Conservation (phyloP, 495 filamentous ascomycete species). For the Xylaria intraflava region DNA sequence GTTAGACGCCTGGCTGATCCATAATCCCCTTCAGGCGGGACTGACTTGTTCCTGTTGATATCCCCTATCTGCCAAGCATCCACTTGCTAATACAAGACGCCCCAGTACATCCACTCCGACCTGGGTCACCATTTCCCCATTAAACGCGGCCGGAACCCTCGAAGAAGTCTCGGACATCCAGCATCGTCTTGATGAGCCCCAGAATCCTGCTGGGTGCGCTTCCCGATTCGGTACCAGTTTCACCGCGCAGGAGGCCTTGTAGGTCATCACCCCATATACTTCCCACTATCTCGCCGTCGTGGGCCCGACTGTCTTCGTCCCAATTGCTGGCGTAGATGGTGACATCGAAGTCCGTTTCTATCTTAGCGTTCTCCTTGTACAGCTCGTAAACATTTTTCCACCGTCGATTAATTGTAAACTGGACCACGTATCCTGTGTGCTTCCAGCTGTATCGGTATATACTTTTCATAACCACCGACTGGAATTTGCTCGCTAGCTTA, state of each 20-base stretch:
- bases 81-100: not conserved
- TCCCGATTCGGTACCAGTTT: not conserved
- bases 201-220: conserved; percentile 15
- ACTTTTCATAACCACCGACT: conserved; percentile 43
- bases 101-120: not conserved
- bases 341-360: conserved; percentile 36
- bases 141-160: not conserved
- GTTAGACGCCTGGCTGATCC: not conserved
- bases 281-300: conserved; percentile 16
- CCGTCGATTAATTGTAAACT: conserved; percentile 50
- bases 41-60: not conserved
- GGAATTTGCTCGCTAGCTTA: conserved; percentile 13
- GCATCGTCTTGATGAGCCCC: conserved; percentile 23
- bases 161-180: conserved; percentile 21
- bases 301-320: conserved; percentile 33
- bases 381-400: conserved; percentile 31
- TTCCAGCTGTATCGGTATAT: conserved; percentile 43
- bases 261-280: conserved; percentile 38
- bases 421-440: conserved; percentile 45
- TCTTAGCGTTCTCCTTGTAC: conserved; percentile 3
- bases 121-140: not conserved
- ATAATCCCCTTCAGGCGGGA: not conserved
- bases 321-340: conserved; percentile 46
- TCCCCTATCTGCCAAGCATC: not conserved
- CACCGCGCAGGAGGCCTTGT: conserved; percentile 41